These are phyloP conservation scores for Alternaria brassicae DNA, from an alignment of 2,329 filamentous ascomycete species.

Conservation along the genomic window DNA sequence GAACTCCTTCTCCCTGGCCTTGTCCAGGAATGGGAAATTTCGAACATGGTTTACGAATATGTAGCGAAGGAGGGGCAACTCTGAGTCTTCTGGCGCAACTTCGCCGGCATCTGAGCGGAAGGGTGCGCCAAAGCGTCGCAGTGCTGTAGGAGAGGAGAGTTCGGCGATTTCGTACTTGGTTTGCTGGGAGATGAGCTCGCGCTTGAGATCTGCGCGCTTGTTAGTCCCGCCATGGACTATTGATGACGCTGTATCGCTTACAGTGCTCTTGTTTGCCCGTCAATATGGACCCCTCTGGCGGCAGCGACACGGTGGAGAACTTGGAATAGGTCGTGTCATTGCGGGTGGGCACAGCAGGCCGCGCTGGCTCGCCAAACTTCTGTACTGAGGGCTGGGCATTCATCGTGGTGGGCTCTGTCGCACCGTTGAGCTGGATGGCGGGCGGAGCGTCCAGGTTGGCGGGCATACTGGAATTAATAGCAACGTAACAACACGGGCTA, in stretches of 20 bases:
- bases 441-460: conserved; percentile 30
- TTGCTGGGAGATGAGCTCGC: conserved; percentile 90
- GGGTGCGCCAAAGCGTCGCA: conserved; percentile 93
- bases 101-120: conserved; percentile 94
- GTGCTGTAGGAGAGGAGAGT: conserved; percentile 90
- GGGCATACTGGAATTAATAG: conserved; percentile 35
- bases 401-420: conserved; percentile 42
- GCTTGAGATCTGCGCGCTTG: conserved; percentile 77
- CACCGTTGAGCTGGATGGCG: conserved; percentile 44
- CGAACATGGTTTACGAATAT: conserved; percentile 98
- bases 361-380: conserved; percentile 29
- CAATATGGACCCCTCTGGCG: conserved; percentile 67
- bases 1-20: conserved; percentile 97
- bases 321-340: conserved; percentile 48
- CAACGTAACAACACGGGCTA: conserved; percentile 12
- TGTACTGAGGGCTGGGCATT: conserved; percentile 28
- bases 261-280: conserved; percentile 99
- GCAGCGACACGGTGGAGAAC: conserved; percentile 54
- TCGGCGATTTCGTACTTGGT: conserved; percentile 89
- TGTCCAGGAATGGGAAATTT: conserved; percentile 96
- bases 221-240: conserved; percentile 12
- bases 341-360: conserved; percentile 26
- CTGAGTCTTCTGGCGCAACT: conserved; percentile 89
- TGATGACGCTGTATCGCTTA: conserved; percentile 54
- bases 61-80: conserved; percentile 90